Conservation (phyloP, 768 basidiomycete species). For the Cyathus striatus region DNA sequence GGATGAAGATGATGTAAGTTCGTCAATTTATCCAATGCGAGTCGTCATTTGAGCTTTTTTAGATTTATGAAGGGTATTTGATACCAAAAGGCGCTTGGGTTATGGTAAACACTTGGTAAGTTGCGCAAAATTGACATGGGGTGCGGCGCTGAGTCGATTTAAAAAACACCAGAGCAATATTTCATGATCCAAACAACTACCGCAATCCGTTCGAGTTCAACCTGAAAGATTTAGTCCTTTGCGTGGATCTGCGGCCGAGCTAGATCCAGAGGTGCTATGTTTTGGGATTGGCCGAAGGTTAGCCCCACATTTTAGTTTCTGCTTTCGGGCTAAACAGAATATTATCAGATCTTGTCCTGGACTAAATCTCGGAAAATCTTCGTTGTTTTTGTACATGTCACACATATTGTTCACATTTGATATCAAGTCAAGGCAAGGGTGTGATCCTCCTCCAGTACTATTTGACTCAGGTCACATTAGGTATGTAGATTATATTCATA, state of each 20-base stretch:
- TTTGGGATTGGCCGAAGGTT: neutral
- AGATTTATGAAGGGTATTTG: slow-evolving; percentile 28
- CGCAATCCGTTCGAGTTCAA: neutral
- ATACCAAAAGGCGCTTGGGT: slow-evolving; percentile 28
- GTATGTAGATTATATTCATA: too few relatives aligned
- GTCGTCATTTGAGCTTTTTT: slow-evolving; percentile 31
- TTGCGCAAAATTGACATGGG: neutral
- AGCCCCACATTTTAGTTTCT: neutral
- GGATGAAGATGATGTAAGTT: neutral
- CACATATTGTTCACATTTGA: neutral
- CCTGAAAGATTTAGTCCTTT: neutral
- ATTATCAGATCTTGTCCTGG: neutral
- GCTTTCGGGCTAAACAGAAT: neutral
- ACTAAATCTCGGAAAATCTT: neutral
- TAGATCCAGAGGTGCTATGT: neutral
- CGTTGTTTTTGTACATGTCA: neutral
- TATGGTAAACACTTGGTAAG: slow-evolving; percentile 24
- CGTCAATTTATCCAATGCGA: slow-evolving; percentile 22
- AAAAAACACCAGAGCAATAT: neutral
- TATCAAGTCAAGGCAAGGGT: too few relatives aligned
- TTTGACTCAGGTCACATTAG: too few relatives aligned
- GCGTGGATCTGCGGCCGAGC: neutral
- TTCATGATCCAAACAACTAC: neutral
- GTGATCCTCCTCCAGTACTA: too few relatives aligned
- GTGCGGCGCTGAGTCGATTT: neutral